These are phyloP conservation scores for Gautieria morchelliformis DNA, from an alignment of 768 basidiomycete species.

Conservation along the genomic window DNA sequence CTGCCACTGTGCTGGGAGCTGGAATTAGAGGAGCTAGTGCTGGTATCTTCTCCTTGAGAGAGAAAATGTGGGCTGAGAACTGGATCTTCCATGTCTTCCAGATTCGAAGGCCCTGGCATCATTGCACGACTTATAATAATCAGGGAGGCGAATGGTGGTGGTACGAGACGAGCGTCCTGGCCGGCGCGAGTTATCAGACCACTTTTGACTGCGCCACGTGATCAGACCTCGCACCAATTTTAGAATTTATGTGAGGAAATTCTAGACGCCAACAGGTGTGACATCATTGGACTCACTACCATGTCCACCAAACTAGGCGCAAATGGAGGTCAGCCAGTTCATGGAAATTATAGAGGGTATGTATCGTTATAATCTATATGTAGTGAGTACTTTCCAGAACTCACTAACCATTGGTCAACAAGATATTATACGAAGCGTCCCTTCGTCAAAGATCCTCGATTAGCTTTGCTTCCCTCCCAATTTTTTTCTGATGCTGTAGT, in stretches of 20 bases:
- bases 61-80: slow-evolving; percentile 1
- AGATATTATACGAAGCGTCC: slow-evolving; percentile 78
- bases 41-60: neutral
- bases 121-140: too few species aligned
- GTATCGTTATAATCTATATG: neutral
- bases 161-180: too few species aligned
- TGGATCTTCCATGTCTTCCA: neutral
- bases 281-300: too few species aligned
- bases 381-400: too few species aligned
- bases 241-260: too few species aligned
- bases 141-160: too few species aligned
- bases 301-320: too few species aligned
- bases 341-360: slow-evolving; percentile 73
- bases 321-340: slow-evolving; percentile 26
- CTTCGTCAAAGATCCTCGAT: slow-evolving; percentile 48
- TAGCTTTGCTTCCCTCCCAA: slow-evolving; percentile 45
- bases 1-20: slow-evolving; percentile 6
- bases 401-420: neutral
- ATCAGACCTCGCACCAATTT: neutral
- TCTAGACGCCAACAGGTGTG: too few species aligned
- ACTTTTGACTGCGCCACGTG: too few species aligned
- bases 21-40: slow-evolving; percentile 2
- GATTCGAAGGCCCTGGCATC: neutral
- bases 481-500: slow-evolving; percentile 48
- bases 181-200: too few species aligned